A percentile compares a stretch with the other conserved stretches of the same genome.
phyloP scores from a whole-genome alignment of 306 rosid species.

The Quercus variabilis region DNA sequence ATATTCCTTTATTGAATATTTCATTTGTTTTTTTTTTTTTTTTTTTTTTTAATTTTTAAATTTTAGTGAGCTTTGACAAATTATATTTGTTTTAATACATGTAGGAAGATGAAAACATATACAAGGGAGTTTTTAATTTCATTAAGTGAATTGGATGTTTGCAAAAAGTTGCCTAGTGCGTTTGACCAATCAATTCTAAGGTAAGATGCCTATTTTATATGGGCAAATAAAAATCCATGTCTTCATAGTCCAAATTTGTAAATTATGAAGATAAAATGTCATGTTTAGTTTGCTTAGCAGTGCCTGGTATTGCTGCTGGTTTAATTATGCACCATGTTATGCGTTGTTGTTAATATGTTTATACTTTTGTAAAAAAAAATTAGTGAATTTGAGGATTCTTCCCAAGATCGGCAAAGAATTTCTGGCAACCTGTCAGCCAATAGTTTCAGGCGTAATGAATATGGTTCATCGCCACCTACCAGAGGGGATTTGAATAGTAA shows the following conservation, averaged over 20 bases:
- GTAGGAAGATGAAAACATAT: constrained; percentile 64
- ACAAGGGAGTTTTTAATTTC: constrained; percentile 80
- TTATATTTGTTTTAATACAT: constrained; percentile 11
- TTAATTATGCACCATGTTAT: neutral
- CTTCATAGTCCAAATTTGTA: neutral
- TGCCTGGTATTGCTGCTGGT: constrained; percentile 1
- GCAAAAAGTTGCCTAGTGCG: constrained; percentile 76
- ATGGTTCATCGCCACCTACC: constrained; percentile 85
- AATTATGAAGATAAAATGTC: neutral
- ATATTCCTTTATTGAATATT: neutral
- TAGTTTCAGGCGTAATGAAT: constrained; percentile 64
- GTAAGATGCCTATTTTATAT: constrained; percentile 33
- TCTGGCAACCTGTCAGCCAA: constrained; percentile 54
- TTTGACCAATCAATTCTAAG: constrained; percentile 72
- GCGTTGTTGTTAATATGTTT: constrained; percentile 21
- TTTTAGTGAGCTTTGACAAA: constrained; percentile 18
- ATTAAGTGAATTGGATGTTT: constrained; percentile 63
- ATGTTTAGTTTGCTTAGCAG: neutral
- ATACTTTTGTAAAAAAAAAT: constrained; percentile 2
- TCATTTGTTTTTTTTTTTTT: neutral
- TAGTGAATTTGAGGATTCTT: constrained; percentile 84
- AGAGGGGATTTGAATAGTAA: constrained; percentile 56
- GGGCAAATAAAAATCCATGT: neutral
- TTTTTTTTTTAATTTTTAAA: neutral
- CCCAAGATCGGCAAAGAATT: constrained; percentile 61